Evolutionary conservation across 2,329 filamentous ascomycete species (phyloP), one percentile per base, ranked within the genome.

Genomic region (Chrysoporthe austroafricana): DNA sequence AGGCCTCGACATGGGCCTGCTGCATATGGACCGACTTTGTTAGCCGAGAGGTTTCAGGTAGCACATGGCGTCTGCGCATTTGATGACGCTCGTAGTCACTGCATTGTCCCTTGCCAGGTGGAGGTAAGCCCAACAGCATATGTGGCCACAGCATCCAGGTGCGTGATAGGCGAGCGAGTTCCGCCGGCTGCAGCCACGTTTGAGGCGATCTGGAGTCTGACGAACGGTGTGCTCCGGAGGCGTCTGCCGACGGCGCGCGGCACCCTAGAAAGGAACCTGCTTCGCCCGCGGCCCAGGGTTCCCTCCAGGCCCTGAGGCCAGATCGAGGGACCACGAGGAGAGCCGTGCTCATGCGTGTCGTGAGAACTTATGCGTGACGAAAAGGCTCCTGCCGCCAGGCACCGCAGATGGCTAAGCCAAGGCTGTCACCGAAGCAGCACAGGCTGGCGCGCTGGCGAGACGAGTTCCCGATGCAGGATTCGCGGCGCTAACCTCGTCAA

Each of bases 391-490:
- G 54, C 18, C 3, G 34, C 32, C 34, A 57, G 32, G 54, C 54
- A 57, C 54, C 54, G 9, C 54, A 57, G 34, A 39, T 9, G 16
- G 34, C 54, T 57, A 54, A 21, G 26, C 54, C 32, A 18, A 57
- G 34, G 54, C 34, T 57, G 54, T 57, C 54, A 39, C 54, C 32
- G 54, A 57, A 57, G 54, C 32, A 32, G 54, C 54, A 32, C 54
- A 39, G 54, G 5, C 32, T 26, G 16, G 11, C 50, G 50, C 50
- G 50, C 50, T 54, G 26, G 21, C 26, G 50, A 54, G 50, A 52
- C 34, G 16, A 7, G 14, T 57, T 57, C 32, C 54, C 9, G 18
- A 57, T 36, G 34, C 16, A 57, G 54, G 54, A 57, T 57, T 57
- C 32, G 34, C n/a, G 34, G 8, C 54, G 54, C 54, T 39, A 57